phyloP scores from a whole-genome alignment of 2,329 filamentous ascomycete genomes.

The Fusarium dimerum region DNA sequence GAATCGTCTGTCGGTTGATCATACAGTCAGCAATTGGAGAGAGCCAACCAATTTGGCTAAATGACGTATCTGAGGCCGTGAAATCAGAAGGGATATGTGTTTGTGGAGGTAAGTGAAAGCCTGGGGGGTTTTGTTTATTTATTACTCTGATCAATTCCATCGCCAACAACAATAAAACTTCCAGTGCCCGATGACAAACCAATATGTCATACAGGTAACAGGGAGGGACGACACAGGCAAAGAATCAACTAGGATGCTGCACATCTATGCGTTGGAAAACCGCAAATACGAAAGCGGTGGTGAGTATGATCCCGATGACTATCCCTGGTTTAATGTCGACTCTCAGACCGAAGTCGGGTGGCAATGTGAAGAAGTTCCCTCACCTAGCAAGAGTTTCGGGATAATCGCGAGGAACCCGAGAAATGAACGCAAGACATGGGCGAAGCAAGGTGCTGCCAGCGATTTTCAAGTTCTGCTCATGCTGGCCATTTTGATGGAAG shows the following conservation, averaged over 20 bases:
- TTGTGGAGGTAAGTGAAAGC: no score
- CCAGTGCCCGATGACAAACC: neutral
- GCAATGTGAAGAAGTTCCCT: neutral
- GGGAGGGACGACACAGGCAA: slow-evolving; percentile 6
- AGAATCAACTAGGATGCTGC: slow-evolving; percentile 12
- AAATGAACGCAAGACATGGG: neutral
- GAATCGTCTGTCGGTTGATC: no score
- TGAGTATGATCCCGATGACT: slow-evolving; percentile 8
- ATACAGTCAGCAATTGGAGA: no score
- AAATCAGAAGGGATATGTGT: no score
- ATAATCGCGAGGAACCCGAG: neutral
- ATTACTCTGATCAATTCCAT: no score
- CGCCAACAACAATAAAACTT: no score
- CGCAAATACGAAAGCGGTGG: slow-evolving; percentile 5
- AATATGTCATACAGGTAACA: no score
- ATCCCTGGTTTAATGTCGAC: neutral
- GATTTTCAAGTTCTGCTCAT: no score
- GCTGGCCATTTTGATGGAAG: no score
- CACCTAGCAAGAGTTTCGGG: neutral
- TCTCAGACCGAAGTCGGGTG: neutral
- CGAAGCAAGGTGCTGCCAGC: neutral
- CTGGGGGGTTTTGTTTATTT: no score
- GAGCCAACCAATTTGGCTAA: no score
- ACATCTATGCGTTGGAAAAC: slow-evolving; percentile 11
- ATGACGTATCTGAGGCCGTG: no score